Evolutionary conservation across 352 stramenopile species (phyloP).

Genomic region (Phytophthora quininea): DNA sequence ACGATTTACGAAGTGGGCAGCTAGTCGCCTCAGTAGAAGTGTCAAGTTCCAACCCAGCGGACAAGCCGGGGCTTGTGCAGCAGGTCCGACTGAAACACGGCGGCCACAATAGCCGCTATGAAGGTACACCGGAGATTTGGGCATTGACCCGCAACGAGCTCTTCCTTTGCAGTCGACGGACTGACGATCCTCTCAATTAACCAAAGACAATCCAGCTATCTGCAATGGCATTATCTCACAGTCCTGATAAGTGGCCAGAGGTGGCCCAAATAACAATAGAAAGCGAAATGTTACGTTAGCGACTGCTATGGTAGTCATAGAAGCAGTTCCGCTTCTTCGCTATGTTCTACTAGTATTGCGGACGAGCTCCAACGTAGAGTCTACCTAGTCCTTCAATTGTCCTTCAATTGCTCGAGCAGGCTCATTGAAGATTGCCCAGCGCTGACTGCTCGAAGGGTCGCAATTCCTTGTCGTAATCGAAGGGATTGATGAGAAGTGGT

Average conservation of each 20-base stretch:
- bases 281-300: background rate
- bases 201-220: background rate
- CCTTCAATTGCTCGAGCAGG: too few relatives aligned
- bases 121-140: slow-evolving; percentile 43
- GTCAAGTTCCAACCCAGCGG: background rate
- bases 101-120: slow-evolving; percentile 10
- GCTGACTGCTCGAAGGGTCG: too few relatives aligned
- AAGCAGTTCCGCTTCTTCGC: too few relatives aligned
- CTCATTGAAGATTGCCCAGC: too few relatives aligned
- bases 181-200: background rate
- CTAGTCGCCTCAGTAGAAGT: slow-evolving; percentile 29
- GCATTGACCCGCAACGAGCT: slow-evolving; percentile 45
- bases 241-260: background rate
- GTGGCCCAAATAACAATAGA: background rate
- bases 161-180: slow-evolving; percentile 34
- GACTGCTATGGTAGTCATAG: too few relatives aligned
- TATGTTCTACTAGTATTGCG: too few relatives aligned
- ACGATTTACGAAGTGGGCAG: slow-evolving; percentile 31
- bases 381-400: too few relatives aligned
- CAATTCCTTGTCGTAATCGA: too few relatives aligned
- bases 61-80: slow-evolving; percentile 29
- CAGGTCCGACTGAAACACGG: slow-evolving; percentile 42
- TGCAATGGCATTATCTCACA: too few relatives aligned
- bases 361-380: too few relatives aligned
- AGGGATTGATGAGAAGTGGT: too few relatives aligned